Percentiles rank a stretch among this genome's conserved stretches.
Conservation (phyloP, 2,329 filamentous ascomycete genomes). For the Pseudogymnoascus sp. region DNA sequence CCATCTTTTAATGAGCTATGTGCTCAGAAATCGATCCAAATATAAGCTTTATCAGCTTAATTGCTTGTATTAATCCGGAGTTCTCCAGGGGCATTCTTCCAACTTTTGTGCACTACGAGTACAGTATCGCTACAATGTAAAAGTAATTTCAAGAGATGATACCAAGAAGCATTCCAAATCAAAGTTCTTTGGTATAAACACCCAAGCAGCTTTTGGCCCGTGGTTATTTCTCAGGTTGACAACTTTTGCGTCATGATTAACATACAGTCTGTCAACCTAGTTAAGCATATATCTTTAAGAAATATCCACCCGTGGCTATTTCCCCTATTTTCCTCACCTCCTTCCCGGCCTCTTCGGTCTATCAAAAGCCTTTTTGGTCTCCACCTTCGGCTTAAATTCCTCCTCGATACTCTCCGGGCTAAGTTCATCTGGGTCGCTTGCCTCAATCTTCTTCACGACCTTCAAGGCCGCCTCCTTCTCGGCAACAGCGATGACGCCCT, state of each 20-base stretch:
- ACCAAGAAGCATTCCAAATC: background rate
- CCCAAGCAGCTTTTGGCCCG: background rate
- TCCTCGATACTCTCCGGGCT: slow-evolving; percentile 55
- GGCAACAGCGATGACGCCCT: slow-evolving; percentile 57
- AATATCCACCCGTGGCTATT: background rate
- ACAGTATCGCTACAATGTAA: background rate
- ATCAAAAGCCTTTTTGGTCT: slow-evolving; percentile 60
- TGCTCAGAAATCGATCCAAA: background rate
- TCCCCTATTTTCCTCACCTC: slow-evolving; percentile 14
- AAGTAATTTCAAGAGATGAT: background rate
- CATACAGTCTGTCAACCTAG: background rate
- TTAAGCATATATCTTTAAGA: background rate
- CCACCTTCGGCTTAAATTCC: slow-evolving; percentile 59
- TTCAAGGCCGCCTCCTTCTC: slow-evolving; percentile 55
- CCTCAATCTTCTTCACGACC: slow-evolving; percentile 62
- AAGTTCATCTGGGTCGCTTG: slow-evolving; percentile 60
- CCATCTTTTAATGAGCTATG: background rate
- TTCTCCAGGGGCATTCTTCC: background rate
- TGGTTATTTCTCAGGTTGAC: background rate
- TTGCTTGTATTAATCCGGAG: background rate
- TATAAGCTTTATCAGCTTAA: background rate
- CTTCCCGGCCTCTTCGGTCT: slow-evolving; percentile 69
- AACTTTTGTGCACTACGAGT: background rate
- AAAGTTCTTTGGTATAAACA: background rate
- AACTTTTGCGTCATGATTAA: background rate